Conservation (phyloP, 176 grass and related monocot genomes). For the Rhynchospora tenuis region DNA sequence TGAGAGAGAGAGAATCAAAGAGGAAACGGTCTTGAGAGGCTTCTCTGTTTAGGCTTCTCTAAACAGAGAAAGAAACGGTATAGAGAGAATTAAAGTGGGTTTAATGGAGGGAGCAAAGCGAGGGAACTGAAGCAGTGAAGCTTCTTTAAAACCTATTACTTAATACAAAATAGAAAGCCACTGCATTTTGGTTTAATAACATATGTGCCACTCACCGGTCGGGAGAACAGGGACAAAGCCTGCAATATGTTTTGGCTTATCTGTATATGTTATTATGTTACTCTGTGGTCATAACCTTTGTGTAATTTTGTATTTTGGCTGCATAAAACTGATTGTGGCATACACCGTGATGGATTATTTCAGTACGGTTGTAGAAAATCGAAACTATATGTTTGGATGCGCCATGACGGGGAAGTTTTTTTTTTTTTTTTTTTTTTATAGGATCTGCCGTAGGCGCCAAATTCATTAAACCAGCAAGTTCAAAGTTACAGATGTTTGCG, state of each 20-base stretch:
- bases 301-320: not conserved
- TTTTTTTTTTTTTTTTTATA: no score
- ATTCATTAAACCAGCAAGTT: no score
- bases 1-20: not conserved
- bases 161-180: not conserved
- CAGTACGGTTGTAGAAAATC: not conserved
- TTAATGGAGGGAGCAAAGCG: conserved; percentile 11
- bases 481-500: no score
- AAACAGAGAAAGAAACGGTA: conserved; percentile 15
- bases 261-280: not conserved
- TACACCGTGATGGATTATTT: not conserved
- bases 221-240: conserved; percentile 28
- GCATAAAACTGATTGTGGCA: not conserved
- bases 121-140: not conserved
- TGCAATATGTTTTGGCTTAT: conserved; percentile 6
- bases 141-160: not conserved
- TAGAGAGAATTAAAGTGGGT: conserved; percentile 13
- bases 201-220: conserved; percentile 6
- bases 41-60: no score
- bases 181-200: not conserved
- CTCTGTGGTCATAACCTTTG: not conserved
- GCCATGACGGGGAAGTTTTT: not conserved
- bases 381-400: not conserved
- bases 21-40: no score
- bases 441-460: no score